A percentile compares a stretch with the other conserved stretches of the same genome.
Evolutionary conservation across 805 yeast species (phyloP).

Genomic region (Saccharomycopsis guyanensis): DNA sequence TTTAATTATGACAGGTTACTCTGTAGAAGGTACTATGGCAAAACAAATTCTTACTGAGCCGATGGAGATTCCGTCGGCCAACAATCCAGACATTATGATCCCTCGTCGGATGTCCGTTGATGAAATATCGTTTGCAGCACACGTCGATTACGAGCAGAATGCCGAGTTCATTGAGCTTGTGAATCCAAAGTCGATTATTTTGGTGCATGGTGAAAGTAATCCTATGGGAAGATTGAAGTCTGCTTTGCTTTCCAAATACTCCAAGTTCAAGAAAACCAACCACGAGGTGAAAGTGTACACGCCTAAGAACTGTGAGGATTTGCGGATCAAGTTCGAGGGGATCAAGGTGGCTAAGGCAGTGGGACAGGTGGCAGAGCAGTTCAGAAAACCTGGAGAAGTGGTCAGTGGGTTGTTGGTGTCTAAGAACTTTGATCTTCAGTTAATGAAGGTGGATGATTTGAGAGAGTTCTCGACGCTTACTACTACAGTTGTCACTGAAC

Average conservation of each 20-base stretch:
- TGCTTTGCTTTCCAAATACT: constrained; percentile 81
- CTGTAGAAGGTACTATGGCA: constrained; percentile 98
- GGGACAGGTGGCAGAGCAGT: constrained; percentile 43
- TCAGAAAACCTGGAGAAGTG: constrained; percentile 32
- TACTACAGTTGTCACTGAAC: constrained; percentile 75
- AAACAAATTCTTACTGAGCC: constrained; percentile 85
- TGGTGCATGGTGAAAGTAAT: constrained; percentile 95
- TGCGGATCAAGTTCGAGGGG: constrained; percentile 72
- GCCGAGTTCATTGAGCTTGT: constrained; percentile 84
- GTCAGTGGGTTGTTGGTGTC: constrained; percentile 85
- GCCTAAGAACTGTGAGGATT: constrained; percentile 83
- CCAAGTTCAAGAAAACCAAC: constrained; percentile 73
- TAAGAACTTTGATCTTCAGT: constrained; percentile 78
- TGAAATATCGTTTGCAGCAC: constrained; percentile 98
- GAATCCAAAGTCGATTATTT: constrained; percentile 74
- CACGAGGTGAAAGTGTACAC: constrained; percentile 86
- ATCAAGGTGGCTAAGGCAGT: constrained; percentile 74
- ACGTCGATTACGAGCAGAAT: constrained; percentile 93
- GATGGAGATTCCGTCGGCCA: constrained; percentile 72
- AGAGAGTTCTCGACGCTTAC: constrained; percentile 84
- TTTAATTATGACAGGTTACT: constrained; percentile 88
- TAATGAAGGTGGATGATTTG: constrained; percentile 78
- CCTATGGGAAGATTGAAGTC: constrained; percentile 98
- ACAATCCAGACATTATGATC: constrained; percentile 73
- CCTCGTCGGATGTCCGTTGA: constrained; percentile 85